Conservation (phyloP, 495 filamentous ascomycete genomes). For the Aspergillus indologenus region DNA sequence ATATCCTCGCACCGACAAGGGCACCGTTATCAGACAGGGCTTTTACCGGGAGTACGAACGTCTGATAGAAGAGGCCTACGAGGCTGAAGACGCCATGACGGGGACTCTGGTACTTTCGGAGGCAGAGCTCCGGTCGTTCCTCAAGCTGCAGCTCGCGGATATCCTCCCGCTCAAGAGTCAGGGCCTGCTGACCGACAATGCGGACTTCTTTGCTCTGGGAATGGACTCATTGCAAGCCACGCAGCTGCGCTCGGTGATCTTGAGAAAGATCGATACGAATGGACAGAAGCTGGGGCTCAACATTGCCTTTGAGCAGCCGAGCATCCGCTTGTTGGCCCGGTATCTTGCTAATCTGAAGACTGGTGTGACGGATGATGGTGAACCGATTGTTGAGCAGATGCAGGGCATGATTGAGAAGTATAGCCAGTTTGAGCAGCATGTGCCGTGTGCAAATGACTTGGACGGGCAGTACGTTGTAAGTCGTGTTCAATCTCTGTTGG, state of each 20-base stretch:
- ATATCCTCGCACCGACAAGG: conserved; percentile 55
- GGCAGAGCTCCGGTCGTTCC: conserved; percentile 27
- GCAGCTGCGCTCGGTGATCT: conserved; percentile 42
- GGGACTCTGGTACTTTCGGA: conserved; percentile 19
- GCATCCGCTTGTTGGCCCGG: conserved; percentile 32
- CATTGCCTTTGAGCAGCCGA: conserved; percentile 47
- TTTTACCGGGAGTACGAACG: conserved; percentile 50
- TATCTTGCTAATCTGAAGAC: conserved; percentile 26
- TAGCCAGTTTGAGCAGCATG: conserved; percentile 35
- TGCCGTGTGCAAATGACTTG: conserved; percentile 16
- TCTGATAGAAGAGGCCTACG: conserved; percentile 49
- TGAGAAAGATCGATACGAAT: conserved; percentile 28
- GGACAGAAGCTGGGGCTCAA: conserved; percentile 39
- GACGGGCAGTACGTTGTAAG: conserved; percentile 24
- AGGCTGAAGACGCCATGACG: conserved; percentile 23
- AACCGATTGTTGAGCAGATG: conserved; percentile 32
- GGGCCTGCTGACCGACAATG: conserved; percentile 22
- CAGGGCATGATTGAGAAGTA: conserved; percentile 40
- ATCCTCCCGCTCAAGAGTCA: conserved; percentile 9
- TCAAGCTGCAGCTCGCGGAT: conserved; percentile 18
- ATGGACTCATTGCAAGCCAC: conserved; percentile 55
- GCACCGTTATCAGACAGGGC: conserved; percentile 52
- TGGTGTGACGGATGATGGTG: conserved; percentile 20
- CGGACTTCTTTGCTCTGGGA: conserved; percentile 53
- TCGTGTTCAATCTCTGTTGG: background rate